phyloP scores from a whole-genome alignment of 352 stramenopile genomes.

The Pythium angustatum region DNA sequence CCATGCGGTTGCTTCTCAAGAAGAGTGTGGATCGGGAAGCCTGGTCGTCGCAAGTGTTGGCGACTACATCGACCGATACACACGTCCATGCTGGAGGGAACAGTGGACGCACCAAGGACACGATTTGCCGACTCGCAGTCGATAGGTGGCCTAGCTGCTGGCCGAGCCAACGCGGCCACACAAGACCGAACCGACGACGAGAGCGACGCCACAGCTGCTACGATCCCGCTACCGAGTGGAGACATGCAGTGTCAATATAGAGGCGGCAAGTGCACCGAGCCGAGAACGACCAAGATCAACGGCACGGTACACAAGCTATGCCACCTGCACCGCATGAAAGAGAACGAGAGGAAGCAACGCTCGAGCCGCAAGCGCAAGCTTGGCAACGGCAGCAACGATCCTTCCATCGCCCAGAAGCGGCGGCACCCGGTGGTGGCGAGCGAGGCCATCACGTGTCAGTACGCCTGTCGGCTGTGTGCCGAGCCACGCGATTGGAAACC shows the following conservation, averaged over 20 bases:
- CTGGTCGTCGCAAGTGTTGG: too few relatives aligned
- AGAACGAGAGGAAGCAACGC: neutral
- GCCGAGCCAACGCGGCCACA: too few relatives aligned
- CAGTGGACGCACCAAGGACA: neutral
- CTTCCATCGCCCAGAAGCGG: neutral
- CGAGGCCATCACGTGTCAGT: neutral
- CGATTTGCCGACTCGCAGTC: neutral
- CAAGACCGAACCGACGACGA: neutral
- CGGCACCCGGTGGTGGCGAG: neutral
- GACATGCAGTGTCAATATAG: neutral
- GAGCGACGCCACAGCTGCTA: neutral
- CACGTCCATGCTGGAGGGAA: too few relatives aligned
- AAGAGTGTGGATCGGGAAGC: too few relatives aligned
- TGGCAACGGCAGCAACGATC: neutral
- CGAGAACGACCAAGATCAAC: neutral
- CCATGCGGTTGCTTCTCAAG: too few relatives aligned
- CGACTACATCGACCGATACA: too few relatives aligned
- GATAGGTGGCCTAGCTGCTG: neutral
- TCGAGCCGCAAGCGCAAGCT: neutral
- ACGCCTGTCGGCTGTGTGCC: neutral
- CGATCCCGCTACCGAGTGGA: neutral
- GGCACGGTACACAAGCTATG: neutral
- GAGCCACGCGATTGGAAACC: neutral
- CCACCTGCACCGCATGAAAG: neutral
- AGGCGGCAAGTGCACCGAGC: neutral